A percentile compares a stretch with the other conserved stretches of the same genome.
phyloP scores from a whole-genome alignment of 116 monocot genomes.

The Phalaenopsis hybrid region DNA sequence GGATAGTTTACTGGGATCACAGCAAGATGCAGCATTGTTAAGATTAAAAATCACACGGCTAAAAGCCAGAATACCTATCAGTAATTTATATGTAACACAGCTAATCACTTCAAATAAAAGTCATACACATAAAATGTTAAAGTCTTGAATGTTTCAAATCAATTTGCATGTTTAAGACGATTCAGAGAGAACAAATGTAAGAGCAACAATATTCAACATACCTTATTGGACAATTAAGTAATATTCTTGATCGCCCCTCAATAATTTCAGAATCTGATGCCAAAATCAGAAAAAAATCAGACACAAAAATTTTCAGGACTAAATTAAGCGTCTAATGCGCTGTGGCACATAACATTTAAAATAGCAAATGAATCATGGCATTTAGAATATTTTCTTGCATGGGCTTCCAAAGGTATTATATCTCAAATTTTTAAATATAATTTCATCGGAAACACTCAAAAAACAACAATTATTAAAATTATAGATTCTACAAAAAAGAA shows the following conservation, averaged over 20 bases:
- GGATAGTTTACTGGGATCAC: too few relatives aligned
- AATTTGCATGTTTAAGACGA: background rate
- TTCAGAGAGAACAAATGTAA: background rate
- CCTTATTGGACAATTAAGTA: slow-evolving; percentile 86
- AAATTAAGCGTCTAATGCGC: background rate
- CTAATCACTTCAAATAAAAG: background rate
- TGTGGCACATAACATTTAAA: background rate
- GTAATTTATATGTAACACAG: background rate
- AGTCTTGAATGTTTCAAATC: background rate
- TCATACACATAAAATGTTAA: background rate
- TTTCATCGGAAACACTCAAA: background rate
- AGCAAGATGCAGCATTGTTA: too few relatives aligned
- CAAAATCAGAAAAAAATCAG: slow-evolving; percentile 3
- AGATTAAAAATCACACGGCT: background rate
- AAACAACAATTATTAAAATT: background rate
- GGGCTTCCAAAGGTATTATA: background rate
- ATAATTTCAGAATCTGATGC: slow-evolving; percentile 73
- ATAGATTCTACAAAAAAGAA: background rate
- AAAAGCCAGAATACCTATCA: background rate
- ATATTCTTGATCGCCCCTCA: slow-evolving; percentile 78
- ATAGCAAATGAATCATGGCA: background rate
- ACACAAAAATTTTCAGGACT: background rate
- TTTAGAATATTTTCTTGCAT: background rate
- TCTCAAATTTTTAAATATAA: background rate
- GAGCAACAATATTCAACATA: slow-evolving; percentile 13